Conservation (phyloP, 768 basidiomycete genomes). For the Auricularia heimuer region DNA sequence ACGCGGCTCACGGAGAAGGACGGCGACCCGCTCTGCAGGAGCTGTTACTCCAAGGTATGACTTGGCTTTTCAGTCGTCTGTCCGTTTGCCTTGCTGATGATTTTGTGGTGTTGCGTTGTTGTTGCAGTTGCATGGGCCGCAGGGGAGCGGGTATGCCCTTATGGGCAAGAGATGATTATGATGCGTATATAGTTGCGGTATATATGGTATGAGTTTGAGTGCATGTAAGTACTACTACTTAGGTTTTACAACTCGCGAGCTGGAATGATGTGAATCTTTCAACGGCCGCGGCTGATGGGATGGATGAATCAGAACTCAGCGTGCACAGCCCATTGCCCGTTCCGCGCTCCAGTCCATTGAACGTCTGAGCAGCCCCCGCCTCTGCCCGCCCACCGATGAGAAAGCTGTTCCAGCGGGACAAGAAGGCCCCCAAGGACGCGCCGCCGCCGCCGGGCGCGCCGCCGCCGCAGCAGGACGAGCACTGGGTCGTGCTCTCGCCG, state of each 20-base stretch:
- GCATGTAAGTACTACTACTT: too few species aligned
- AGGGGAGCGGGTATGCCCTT: constrained; percentile 67
- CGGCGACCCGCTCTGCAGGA: constrained; percentile 56
- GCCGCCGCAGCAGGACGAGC: background rate
- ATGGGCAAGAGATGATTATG: constrained; percentile 25
- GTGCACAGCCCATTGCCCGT: too few species aligned
- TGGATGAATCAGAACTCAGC: too few species aligned
- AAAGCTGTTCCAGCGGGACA: background rate
- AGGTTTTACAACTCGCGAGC: too few species aligned
- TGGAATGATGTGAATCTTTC: too few species aligned
- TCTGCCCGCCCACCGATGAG: background rate
- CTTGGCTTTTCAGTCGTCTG: background rate
- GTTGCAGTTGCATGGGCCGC: constrained; percentile 56
- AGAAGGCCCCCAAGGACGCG: background rate
- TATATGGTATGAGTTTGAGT: too few species aligned
- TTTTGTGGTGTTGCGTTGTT: background rate
- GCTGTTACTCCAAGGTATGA: constrained; percentile 61
- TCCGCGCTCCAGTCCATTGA: too few species aligned
- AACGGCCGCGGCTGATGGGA: too few species aligned
- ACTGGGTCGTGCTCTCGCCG: background rate
- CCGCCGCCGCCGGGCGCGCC: background rate
- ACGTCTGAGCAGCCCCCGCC: too few species aligned
- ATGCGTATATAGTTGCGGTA: background rate
- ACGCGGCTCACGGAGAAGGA: constrained; percentile 66
- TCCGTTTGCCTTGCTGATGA: background rate